phyloP scores from a whole-genome alignment of 176 grass and related monocot species.

The Paspalum vaginatum region DNA sequence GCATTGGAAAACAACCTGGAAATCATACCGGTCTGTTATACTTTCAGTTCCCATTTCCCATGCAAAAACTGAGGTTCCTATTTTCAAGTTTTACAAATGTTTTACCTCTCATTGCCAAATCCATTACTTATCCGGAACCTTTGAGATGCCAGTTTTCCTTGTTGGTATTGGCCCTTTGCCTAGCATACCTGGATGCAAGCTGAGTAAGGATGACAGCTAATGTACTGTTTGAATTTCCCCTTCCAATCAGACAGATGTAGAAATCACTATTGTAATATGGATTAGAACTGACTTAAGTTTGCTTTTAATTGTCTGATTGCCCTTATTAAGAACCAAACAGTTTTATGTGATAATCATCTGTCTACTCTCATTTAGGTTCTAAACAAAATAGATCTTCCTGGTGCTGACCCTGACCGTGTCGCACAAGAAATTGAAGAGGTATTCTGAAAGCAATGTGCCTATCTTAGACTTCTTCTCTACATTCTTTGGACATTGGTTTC shows the following conservation, averaged over 20 bases:
- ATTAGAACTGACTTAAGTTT: conserved; percentile 26
- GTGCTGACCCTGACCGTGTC: conserved; percentile 89
- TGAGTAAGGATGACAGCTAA: conserved; percentile 32
- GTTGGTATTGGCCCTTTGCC: conserved; percentile 9
- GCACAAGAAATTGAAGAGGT: conserved; percentile 95
- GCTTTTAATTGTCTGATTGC: conserved; percentile 13
- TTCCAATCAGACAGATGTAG: not conserved
- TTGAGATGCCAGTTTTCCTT: conserved; percentile 34
- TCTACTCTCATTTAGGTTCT: conserved; percentile 69
- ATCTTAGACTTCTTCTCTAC: not conserved
- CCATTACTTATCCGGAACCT: not conserved
- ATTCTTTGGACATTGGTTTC: not conserved
- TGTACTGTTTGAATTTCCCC: conserved; percentile 16
- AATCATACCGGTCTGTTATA: conserved; percentile 84
- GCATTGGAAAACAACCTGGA: conserved; percentile 92
- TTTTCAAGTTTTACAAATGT: not conserved
- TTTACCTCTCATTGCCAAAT: conserved; percentile 7
- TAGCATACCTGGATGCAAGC: conserved; percentile 12
- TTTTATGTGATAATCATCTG: conserved; percentile 9
- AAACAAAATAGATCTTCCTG: conserved; percentile 99
- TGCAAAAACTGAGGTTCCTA: not conserved
- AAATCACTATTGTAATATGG: conserved; percentile 24
- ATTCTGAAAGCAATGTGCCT: conserved; percentile 25
- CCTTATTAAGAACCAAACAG: not conserved
- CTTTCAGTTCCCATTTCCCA: not conserved